Percentiles rank a stretch among this genome's conserved stretches.
Conservation (phyloP, 2,329 filamentous ascomycete species). For the Monilinia polystroma region DNA sequence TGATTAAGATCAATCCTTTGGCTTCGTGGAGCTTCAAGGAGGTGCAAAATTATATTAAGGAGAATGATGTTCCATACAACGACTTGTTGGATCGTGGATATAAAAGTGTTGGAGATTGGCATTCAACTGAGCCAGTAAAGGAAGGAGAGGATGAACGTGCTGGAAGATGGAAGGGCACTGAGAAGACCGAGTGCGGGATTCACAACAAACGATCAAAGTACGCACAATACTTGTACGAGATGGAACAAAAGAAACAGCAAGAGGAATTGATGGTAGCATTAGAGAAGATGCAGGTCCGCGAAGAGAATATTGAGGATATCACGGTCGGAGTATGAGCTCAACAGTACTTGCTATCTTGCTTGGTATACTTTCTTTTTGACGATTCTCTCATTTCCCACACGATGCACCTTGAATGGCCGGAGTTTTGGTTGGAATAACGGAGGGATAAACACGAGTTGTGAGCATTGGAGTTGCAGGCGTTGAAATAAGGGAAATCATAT, state of each 20-base stretch:
- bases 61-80: constrained; percentile 91
- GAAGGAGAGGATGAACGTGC: constrained; percentile 94
- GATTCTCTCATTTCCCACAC: not conserved
- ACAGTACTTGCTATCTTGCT: constrained; percentile 10
- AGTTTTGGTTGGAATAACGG: constrained; percentile 2
- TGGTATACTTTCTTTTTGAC: not conserved
- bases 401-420: constrained; percentile 5
- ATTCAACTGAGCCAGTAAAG: constrained; percentile 86
- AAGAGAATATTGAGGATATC: constrained; percentile 27
- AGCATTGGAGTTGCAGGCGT: constrained; percentile 22
- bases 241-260: constrained; percentile 39
- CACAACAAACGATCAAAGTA: constrained; percentile 97
- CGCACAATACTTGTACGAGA: constrained; percentile 61
- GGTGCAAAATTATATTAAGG: constrained; percentile 82
- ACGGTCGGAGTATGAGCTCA: constrained; percentile 14
- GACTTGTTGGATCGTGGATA: constrained; percentile 88
- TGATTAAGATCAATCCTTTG: constrained; percentile 97
- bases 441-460: constrained; percentile 15
- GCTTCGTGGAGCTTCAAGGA: constrained; percentile 92
- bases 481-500: constrained; percentile 17
- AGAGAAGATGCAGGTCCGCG: constrained; percentile 31
- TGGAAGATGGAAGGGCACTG: constrained; percentile 93
- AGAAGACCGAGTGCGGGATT: constrained; percentile 97
- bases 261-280: constrained; percentile 35
- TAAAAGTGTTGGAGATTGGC: constrained; percentile 98